Percentiles rank a stretch among this genome's conserved stretches.
Evolutionary conservation across 2,329 filamentous ascomycete species (phyloP).

Genomic region (Monosporascus sp.): DNA sequence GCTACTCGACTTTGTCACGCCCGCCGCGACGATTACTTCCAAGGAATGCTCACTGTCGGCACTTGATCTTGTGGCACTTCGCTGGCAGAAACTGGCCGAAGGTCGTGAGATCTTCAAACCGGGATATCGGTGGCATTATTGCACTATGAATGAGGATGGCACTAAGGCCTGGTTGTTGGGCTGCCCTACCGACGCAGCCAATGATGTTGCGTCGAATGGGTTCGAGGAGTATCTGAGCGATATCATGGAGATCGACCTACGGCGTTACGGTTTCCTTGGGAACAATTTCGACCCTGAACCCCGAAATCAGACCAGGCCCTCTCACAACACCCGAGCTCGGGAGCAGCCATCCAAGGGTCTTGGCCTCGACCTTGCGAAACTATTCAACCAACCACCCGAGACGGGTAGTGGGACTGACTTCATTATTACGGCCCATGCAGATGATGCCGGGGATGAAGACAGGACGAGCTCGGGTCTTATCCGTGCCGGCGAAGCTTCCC

Average conservation of each 20-base stretch:
- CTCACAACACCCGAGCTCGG: slow-evolving; percentile 39
- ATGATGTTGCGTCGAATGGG: slow-evolving; percentile 61
- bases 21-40: slow-evolving; percentile 77
- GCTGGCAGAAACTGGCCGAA: slow-evolving; percentile 93
- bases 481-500: slow-evolving; percentile 36
- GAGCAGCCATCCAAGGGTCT: slow-evolving; percentile 62
- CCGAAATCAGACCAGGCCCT: slow-evolving; percentile 42
- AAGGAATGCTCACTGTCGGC: slow-evolving; percentile 88
- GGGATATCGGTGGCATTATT: slow-evolving; percentile 98
- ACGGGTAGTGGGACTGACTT: slow-evolving; percentile 86
- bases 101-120: slow-evolving; percentile 88
- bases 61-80: slow-evolving; percentile 76
- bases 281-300: slow-evolving; percentile 62
- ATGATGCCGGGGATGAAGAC: slow-evolving; percentile 67
- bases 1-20: slow-evolving; percentile 89
- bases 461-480: slow-evolving; percentile 47
- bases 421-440: slow-evolving; percentile 79
- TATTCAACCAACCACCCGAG: slow-evolving; percentile 84
- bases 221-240: slow-evolving; percentile 92
- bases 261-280: slow-evolving; percentile 84
- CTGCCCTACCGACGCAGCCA: slow-evolving; percentile 69
- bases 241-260: slow-evolving; percentile 87
- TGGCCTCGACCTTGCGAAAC: slow-evolving; percentile 76
- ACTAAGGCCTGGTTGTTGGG: slow-evolving; percentile 97
- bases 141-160: slow-evolving; percentile 89